Evolutionary conservation across 2,329 filamentous ascomycete species (phyloP).

Genomic region (Venturia asperata): DNA sequence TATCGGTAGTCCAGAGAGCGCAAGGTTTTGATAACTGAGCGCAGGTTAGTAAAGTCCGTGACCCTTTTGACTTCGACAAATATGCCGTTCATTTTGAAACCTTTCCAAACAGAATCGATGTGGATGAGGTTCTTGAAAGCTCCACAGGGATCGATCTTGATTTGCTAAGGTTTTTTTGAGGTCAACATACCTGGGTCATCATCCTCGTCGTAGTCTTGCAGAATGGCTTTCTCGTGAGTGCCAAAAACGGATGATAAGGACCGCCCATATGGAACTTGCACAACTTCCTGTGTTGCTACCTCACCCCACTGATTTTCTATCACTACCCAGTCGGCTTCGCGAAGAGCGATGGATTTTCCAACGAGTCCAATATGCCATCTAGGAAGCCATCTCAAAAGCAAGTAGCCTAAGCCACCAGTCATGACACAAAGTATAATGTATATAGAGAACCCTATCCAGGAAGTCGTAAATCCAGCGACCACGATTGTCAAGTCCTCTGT

Average conservation of each 20-base stretch:
- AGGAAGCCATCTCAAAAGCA: constrained; percentile 85
- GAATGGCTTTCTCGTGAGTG: constrained; percentile 52
- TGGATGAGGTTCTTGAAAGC: not conserved
- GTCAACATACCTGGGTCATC: constrained; percentile 50
- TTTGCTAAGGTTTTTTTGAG: not conserved
- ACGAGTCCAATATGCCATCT: constrained; percentile 73
- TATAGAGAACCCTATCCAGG: constrained; percentile 55
- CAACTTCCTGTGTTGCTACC: constrained; percentile 68
- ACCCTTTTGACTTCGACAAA: too few relatives aligned
- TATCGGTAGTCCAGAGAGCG: constrained; percentile 87
- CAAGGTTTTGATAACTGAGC: constrained; percentile 59
- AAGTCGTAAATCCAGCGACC: constrained; percentile 84
- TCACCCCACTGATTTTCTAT: constrained; percentile 98
- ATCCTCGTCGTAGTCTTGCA: constrained; percentile 63
- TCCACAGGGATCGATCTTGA: not conserved
- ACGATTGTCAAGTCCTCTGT: constrained; percentile 94
- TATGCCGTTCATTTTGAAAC: not conserved
- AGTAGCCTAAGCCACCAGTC: constrained; percentile 71
- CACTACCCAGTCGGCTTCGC: constrained; percentile 81
- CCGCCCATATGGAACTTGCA: constrained; percentile 51
- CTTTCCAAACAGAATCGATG: not conserved
- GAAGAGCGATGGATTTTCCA: constrained; percentile 61
- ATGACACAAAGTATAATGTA: constrained; percentile 66
- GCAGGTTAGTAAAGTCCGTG: not conserved
- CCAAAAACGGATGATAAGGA: constrained; percentile 65